Evolutionary conservation across 2,329 filamentous ascomycete species (phyloP).

Genomic region (Aphanoascus verrucosus): DNA sequence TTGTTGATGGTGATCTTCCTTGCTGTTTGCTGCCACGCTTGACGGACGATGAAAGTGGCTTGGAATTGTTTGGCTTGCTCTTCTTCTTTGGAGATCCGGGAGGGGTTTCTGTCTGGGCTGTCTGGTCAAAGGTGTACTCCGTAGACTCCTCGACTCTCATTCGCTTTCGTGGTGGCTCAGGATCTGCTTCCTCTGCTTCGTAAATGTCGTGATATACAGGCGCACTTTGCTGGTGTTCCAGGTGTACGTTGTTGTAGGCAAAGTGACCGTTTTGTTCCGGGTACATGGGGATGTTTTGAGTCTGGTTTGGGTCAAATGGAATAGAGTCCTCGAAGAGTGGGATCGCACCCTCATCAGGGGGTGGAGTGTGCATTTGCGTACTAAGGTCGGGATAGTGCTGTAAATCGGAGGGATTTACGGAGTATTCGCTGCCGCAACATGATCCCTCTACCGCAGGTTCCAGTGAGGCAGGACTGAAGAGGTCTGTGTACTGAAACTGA

Average conservation of each 20-base stretch:
- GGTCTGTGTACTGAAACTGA: slow-evolving; percentile 8
- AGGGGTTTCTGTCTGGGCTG: neutral
- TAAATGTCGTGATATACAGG: neutral
- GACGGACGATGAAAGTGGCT: neutral
- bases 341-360: neutral
- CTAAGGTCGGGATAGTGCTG: slow-evolving; percentile 21
- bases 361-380: slow-evolving; percentile 13
- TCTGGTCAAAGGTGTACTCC: neutral
- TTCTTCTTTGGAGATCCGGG: slow-evolving; percentile 2
- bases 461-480: slow-evolving; percentile 5
- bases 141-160: neutral
- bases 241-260: neutral
- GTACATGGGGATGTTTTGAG: neutral
- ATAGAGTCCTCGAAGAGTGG: neutral
- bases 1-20: neutral
- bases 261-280: neutral
- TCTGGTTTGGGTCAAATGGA: neutral
- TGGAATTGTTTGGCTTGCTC: slow-evolving; percentile 1
- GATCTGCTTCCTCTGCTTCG: neutral
- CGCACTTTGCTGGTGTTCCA: neutral
- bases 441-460: slow-evolving; percentile 10
- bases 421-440: slow-evolving; percentile 16
- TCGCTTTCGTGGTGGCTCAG: slow-evolving; percentile 9
- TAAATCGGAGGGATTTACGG: slow-evolving; percentile 16
- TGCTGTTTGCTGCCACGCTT: neutral